Evolutionary conservation across 345 rosid species (phyloP), one percentile per base, ranked within the genome.

Genomic region (Euphorbia peplus): DNA sequence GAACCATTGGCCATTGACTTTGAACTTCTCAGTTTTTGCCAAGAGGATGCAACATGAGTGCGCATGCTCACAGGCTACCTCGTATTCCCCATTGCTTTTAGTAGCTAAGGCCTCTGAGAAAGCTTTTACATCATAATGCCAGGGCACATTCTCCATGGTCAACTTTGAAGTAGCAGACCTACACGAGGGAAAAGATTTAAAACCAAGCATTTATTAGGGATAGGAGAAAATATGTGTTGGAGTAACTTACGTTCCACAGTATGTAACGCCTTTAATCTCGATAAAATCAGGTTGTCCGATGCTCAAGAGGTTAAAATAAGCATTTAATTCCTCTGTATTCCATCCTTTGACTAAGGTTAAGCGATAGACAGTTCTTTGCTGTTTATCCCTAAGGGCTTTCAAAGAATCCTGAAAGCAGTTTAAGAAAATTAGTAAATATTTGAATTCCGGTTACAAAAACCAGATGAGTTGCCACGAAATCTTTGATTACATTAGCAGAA

Each of bases 111-210:
- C 92, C 80, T 95, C 98, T 18, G 99, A 95, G 74, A 95, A 95
- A 60, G 84, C 85, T 79, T 80, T 95, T 54, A 95, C 99, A 60
- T 93, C 98, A 13, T 92, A 58, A 70, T 91, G 99, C 98, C 99
- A 95, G 0, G 97, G 99, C 28, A 91, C 97, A 79, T 95, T 95
- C 81, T 91, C 97, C 99, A 91, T 95, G 4, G 95, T 91, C 85
- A 95, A 73, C 80, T 91, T 95, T 70, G 99, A 95, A 42, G 98
- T 90, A 25, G 98, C 90, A 69, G 99, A 83, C 61, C 99, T 95
- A 79, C 39, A 39, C 8, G 19, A 29, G 28, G 15, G n/a, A 14
- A 35, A 55, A 57, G 18, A 11, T 1, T 15, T 2, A 16, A 19
- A 53, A 28, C 15, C 37, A 21, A 21, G n/a, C 46, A 26, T 24